A percentile compares a stretch with the other conserved stretches of the same genome.
Conservation (phyloP, 805 yeast genomes). For the Jamesozyma lodderae region DNA sequence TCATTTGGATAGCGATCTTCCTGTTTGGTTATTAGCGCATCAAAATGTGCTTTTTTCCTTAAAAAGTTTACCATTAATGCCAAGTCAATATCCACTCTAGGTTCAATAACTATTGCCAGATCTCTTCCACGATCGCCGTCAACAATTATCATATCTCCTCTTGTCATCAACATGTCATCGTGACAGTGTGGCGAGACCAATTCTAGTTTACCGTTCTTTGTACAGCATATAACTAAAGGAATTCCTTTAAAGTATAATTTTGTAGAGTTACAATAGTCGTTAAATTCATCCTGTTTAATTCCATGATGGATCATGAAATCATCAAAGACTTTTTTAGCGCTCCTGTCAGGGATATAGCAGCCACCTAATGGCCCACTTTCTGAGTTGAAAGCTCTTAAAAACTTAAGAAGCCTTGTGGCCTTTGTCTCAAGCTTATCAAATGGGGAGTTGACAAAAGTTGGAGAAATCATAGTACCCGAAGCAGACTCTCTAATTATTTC, state of each 20-base stretch:
- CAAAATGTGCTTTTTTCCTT: constrained; percentile 58
- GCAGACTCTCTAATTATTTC: no score
- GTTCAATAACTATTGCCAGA: neutral
- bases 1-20: constrained; percentile 24
- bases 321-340: no score
- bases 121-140: constrained; percentile 35
- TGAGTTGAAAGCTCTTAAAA: no score
- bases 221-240: constrained; percentile 39
- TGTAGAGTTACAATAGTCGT: no score
- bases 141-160: constrained; percentile 61
- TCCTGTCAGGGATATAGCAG: no score
- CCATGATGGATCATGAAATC: no score
- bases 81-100: constrained; percentile 49
- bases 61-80: constrained; percentile 66
- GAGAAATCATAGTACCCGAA: no score
- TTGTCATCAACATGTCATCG: constrained; percentile 49
- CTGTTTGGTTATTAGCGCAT: constrained; percentile 27
- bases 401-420: no score
- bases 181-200: constrained; percentile 57
- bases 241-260: constrained; percentile 29
- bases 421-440: no score
- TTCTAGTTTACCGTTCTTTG: constrained; percentile 62
- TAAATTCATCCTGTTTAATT: no score
- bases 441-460: no score
- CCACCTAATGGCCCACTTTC: no score